A percentile compares a stretch with the other conserved stretches of the same genome.
These are phyloP conservation scores for Knoxia roxburghii DNA, from an alignment of 257 asterid genomes.

Conservation along the genomic window DNA sequence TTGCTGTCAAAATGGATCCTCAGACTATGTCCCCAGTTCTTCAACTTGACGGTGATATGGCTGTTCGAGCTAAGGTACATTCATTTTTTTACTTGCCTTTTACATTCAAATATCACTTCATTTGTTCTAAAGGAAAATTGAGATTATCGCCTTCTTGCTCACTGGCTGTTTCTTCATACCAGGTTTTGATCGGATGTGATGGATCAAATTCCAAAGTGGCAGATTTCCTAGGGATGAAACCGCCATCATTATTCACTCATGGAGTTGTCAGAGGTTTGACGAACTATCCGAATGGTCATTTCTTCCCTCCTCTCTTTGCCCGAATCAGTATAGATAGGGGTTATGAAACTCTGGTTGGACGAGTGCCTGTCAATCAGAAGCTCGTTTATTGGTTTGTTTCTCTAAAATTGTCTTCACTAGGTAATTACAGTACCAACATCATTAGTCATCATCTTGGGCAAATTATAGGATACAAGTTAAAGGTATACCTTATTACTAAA, in stretches of 20 bases:
- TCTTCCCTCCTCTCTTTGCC: conserved; percentile 18
- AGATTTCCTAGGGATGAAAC: conserved; percentile 26
- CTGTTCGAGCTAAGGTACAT: conserved; percentile 24
- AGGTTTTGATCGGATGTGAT: conserved; percentile 40
- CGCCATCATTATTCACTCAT: conserved; percentile 16
- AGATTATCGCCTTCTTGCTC: neutral
- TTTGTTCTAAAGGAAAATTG: no score
- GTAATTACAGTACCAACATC: conserved; percentile 13
- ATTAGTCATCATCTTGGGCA: no score
- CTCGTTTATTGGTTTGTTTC: conserved; percentile 28
- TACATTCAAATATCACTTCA: no score
- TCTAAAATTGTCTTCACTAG: conserved; percentile 12
- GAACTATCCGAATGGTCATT: conserved; percentile 27
- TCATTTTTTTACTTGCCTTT: neutral
- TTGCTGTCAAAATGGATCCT: conserved; percentile 18
- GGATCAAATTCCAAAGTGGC: conserved; percentile 34
- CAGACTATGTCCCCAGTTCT: conserved; percentile 21
- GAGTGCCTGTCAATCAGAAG: conserved; percentile 24
- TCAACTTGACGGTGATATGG: conserved; percentile 20
- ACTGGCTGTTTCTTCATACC: neutral
- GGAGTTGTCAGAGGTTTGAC: conserved; percentile 28
- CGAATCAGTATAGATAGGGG: conserved; percentile 21
- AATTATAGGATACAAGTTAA: no score
- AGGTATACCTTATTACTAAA: no score
- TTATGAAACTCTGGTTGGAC: conserved; percentile 19